Conservation (phyloP, 2,329 filamentous ascomycete genomes). For the Paecilomyces variotii region DNA sequence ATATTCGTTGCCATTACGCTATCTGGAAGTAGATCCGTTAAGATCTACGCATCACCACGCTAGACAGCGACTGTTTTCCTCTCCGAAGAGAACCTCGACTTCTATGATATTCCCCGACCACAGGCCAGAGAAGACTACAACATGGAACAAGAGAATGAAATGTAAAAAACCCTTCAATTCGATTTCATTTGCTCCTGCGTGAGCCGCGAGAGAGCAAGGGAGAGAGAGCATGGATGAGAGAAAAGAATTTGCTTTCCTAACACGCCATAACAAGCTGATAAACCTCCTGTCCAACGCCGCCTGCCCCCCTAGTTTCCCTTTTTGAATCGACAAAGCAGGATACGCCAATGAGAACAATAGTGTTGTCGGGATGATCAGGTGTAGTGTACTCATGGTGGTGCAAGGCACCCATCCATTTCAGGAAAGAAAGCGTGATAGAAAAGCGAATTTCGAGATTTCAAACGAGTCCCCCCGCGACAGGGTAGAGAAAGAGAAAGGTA, state of each 20-base stretch:
- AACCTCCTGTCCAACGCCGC: neutral
- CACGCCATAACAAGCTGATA: neutral
- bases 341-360: neutral
- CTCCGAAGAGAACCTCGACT: neutral
- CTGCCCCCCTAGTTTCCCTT: neutral
- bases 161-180: neutral
- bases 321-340: slow-evolving; percentile 4
- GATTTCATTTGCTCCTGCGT: neutral
- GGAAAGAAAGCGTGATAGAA: neutral
- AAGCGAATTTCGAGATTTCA: neutral
- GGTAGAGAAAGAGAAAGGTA: neutral
- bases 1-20: too few relatives aligned
- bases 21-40: too few relatives aligned
- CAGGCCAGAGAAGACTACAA: neutral
- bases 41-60: too few relatives aligned
- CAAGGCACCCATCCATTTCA: neutral
- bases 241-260: neutral
- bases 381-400: neutral
- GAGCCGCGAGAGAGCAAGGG: neutral
- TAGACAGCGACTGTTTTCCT: too few relatives aligned
- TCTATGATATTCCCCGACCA: neutral
- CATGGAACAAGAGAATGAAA: neutral
- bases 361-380: neutral
- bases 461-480: neutral
- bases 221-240: neutral